Evolutionary conservation across 2,329 filamentous ascomycete species (phyloP), one percentile per base, ranked within the genome.

Genomic region (Bipolaris sorokiniana): DNA sequence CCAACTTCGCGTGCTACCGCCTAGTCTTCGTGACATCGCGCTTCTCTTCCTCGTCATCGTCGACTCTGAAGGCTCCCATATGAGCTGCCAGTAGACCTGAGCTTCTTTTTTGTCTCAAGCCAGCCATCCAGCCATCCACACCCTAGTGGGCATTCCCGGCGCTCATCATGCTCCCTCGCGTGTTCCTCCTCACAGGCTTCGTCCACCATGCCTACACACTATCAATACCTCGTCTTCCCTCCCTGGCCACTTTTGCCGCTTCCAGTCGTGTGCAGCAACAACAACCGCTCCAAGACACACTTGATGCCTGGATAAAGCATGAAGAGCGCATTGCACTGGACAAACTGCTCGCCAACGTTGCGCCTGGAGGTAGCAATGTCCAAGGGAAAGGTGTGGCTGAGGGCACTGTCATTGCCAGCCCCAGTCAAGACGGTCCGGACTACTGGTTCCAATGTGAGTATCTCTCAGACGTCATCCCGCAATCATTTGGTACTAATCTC

Each of bases 371-470:
- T 6, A 59, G 64, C 9, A 78, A 79, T 51, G 68, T 75, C 1
- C 51, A 63, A 47, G 73, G 71, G 2, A 53, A 65, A 31, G 71
- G 68, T 16, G 77, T 76, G 5, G 74, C 67, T 5, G 65, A 70
- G 20, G 79, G 79, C 31, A 76, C 76, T 3, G 77, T 80, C 1
- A 66, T 81, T 33, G 78, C 79, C 23, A 80, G 78, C 51, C 79
- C 79, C 3, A 79, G 76, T 15, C 73, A 67, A 26, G 56, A 72
- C 3, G 64, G 69, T 16, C 78, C 79, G 10, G 71, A 80, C 56
- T 80, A 81, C 61, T 80, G 74, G 65, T 81, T 75, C 59, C 78
- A 80, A 63, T 81, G 79, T 78, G 46, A 9, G 69, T 52, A n/a
- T 5, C 7, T 40, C 7, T 2, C 22, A 1, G 7, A 10, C 13